Conservation (phyloP, 1,284 basidiomycete species). For the Sanghuangporus sanghuang region DNA sequence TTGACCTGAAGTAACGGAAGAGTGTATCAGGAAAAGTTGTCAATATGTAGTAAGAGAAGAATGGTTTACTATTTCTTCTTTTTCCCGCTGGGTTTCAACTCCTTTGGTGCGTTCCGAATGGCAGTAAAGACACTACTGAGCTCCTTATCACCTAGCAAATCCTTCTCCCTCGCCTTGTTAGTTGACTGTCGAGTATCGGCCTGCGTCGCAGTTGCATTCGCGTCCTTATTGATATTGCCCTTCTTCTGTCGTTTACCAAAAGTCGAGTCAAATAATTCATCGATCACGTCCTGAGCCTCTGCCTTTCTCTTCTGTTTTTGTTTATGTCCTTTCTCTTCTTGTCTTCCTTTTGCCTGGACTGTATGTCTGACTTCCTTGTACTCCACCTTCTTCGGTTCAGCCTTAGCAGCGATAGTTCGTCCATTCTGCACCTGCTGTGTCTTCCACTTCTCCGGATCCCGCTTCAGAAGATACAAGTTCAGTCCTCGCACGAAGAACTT, state of each 20-base stretch:
- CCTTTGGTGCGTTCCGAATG: conserved; percentile 8
- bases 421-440: conserved; percentile 40
- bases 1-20: background rate
- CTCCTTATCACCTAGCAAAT: conserved; percentile 5
- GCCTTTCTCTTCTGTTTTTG: conserved; percentile 23
- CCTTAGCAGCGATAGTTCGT: background rate
- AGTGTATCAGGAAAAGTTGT: background rate
- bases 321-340: conserved; percentile 21
- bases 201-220: background rate
- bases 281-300: conserved; percentile 26
- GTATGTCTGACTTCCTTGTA: background rate
- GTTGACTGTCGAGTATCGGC: background rate
- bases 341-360: background rate
- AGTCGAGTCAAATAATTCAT: conserved; percentile 26
- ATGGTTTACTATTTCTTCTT: conserved; percentile 1
- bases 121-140: conserved; percentile 11
- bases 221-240: background rate
- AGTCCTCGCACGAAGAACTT: conserved; percentile 82
- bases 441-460: conserved; percentile 81
- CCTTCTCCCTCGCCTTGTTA: background rate
- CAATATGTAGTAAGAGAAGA: background rate
- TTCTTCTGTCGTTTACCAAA: conserved; percentile 21
- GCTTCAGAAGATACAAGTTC: conserved; percentile 73
- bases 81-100: conserved; percentile 6
- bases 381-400: background rate